Percentiles rank a stretch among this genome's conserved stretches.
These are phyloP conservation scores for Rhinocladiella similis DNA, from an alignment of 2,329 filamentous ascomycete genomes.

Conservation along the genomic window DNA sequence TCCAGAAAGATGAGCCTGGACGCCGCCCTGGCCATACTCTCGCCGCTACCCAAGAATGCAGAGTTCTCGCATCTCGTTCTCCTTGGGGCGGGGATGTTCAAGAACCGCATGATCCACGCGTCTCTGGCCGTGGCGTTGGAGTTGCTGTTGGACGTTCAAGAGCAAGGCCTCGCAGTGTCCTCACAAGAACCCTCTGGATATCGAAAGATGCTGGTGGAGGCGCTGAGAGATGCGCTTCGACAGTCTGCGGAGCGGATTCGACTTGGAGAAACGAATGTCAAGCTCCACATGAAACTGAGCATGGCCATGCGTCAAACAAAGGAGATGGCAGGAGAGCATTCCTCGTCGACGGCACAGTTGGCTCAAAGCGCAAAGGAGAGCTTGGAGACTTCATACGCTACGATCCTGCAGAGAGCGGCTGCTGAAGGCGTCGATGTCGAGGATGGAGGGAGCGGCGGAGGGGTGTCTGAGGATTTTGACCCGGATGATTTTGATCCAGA, in stretches of 20 bases:
- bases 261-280: conserved; percentile 36
- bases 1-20: conserved; percentile 40
- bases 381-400: conserved; percentile 10
- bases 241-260: conserved; percentile 31
- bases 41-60: conserved; percentile 29
- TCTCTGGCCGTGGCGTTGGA: conserved; percentile 49
- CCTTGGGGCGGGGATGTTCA: conserved; percentile 37
- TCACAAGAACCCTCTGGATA: background rate
- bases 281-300: conserved; percentile 31
- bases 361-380: conserved; percentile 13
- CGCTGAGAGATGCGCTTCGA: conserved; percentile 25
- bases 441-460: background rate
- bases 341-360: background rate
- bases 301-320: conserved; percentile 31
- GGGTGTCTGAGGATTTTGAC: conserved; percentile 1
- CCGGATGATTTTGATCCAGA: conserved; percentile 6
- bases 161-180: conserved; percentile 3
- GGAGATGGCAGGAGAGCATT: background rate
- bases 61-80: conserved; percentile 34
- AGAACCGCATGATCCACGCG: conserved; percentile 37
- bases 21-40: conserved; percentile 36
- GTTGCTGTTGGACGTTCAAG: conserved; percentile 45
- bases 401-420: conserved; percentile 7
- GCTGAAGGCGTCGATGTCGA: background rate
- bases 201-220: conserved; percentile 21